Evolutionary conservation across 2,329 filamentous ascomycete genomes (phyloP), one percentile per base, ranked within the genome.

Genomic region (Cytospora paraplurivora): DNA sequence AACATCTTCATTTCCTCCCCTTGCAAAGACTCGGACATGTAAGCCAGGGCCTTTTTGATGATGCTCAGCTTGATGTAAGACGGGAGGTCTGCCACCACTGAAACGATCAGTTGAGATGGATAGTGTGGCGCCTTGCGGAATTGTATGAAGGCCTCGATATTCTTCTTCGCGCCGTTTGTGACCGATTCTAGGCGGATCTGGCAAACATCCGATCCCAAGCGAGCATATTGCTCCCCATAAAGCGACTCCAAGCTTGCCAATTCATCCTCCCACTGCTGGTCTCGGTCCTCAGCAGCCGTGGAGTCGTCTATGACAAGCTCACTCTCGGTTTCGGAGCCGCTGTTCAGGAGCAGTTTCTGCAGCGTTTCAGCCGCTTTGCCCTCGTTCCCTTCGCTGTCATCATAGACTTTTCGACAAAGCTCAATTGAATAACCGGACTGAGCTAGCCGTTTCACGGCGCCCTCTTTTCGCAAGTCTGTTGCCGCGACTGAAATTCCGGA

Each of bases 41-140:
- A 87, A 5, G 85, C 80, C 6, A 97, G 79, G 1, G 89, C 87
- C 75, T 90, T 88, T 69, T 91, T 89, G 70, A 95, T 86, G 44
- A 97, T 88, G 71, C 93, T 97, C 12, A 99, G 81, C 66, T 94
- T 91, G 72, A 98, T 96, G 71, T 99, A 97, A 4, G 95, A 92
- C 21, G 95, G 95, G 13, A 98, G 82, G 12, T 85, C 84, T 33
- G 87, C 82, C 54, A 85, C 76, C 15, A 97, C 81, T 3, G 88
- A 86, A 41, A 97, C 78, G 11, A 96, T 84, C 81, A 78, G 86
- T 75, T 74, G 85, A 70, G 71, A 82, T 1, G 95, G 95, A 74
- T 98, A 99, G 55, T 84, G 81, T 3, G 84, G 84, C 1, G 92
- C 87, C 68, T 84, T 89, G 63, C 91, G 87, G 66, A 94, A 88